Evolutionary conservation across 352 stramenopile genomes (phyloP), one percentile per base, ranked within the genome.

Genomic region (Phytophthora ohioensis): DNA sequence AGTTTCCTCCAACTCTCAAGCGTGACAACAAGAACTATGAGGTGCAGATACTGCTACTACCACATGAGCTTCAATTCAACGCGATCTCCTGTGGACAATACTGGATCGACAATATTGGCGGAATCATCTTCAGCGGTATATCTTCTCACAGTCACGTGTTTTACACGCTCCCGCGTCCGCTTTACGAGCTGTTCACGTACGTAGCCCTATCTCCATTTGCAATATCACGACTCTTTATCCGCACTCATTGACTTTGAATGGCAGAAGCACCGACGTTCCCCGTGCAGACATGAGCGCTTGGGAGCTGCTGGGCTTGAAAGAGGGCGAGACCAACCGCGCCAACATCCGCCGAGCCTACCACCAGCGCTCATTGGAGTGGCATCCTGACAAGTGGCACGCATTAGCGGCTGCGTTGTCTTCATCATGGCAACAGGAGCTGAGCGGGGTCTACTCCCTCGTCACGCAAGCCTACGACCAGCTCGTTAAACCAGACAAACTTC

Each of bases 361-460:
- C 53, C 71, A 64, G n/a, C 75, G 73, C 3, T 86, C 81, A 34
- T 72, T 93, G 52, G 76, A 90, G 63, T 93, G 84, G 82, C 83
- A 93, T 68, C 83, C 85, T 8, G 85, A 93, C 72, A 91, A 89
- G 67, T 91, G 85, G 82, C 57, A 68, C 47, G 27, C 79, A 30
- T 57, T 73, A 35, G 42, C 49, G 8, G 66, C 59, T 2, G 39
- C 51, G 6, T 49, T 74, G 32, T 66, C 72, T 53, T 48, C 64
- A n/a, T n/a, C 52, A 4, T 64, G 86, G 64, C 82, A 73, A 5
- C 54, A 57, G 3, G 61, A 76, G 47, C 64, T 82, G 5, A 43
- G 69, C 10, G 55, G 63, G 32, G 54, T 85, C 36, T 91, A 80
- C 70, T 54, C 69, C 15, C 78, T 81, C 34, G 68, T 92, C 43